phyloP scores from a whole-genome alignment of 768 basidiomycete species.

The Grammothele lineata region DNA sequence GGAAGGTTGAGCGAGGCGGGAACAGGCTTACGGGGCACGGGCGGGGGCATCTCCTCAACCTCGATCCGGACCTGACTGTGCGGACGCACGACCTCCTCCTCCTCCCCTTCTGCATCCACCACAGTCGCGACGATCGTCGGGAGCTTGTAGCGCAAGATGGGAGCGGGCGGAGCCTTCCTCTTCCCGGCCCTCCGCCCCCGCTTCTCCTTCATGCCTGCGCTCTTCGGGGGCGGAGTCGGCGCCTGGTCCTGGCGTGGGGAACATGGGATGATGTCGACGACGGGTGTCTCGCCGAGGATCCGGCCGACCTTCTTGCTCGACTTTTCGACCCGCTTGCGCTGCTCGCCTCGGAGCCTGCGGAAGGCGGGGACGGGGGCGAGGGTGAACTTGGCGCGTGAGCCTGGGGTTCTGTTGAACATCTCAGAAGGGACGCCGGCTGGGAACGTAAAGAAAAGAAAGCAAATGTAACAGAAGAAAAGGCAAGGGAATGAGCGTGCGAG shows the following conservation, averaged over 20 bases:
- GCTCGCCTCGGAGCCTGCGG: slow-evolving; percentile 14
- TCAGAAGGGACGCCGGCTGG: too few relatives aligned
- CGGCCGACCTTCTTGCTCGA: slow-evolving; percentile 16
- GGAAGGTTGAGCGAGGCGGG: slow-evolving; percentile 4
- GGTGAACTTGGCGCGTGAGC: too few relatives aligned
- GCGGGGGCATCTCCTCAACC: too few relatives aligned
- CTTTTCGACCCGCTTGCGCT: slow-evolving; percentile 11
- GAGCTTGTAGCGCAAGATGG: slow-evolving; percentile 6
- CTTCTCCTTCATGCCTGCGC: not conserved
- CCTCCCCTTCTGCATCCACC: too few relatives aligned
- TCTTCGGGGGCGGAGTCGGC: too few relatives aligned
- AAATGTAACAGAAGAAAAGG: too few relatives aligned
- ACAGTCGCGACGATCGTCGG: not conserved
- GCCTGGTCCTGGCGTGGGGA: not conserved
- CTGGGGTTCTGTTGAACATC: too few relatives aligned
- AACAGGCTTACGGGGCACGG: slow-evolving; percentile 1
- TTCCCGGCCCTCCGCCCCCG: not conserved
- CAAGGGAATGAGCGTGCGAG: too few relatives aligned
- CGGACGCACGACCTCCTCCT: too few relatives aligned
- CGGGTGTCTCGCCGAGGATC: slow-evolving; percentile 10
- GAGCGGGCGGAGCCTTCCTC: slow-evolving; percentile 1
- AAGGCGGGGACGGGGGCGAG: slow-evolving; percentile 6
- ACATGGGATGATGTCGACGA: slow-evolving; percentile 11
- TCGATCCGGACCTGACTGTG: too few relatives aligned
- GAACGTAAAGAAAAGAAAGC: too few relatives aligned